Percentiles rank a stretch among this genome's conserved stretches.
phyloP scores from a whole-genome alignment of 306 rosid genomes.

The Echinosophora koreensis region DNA sequence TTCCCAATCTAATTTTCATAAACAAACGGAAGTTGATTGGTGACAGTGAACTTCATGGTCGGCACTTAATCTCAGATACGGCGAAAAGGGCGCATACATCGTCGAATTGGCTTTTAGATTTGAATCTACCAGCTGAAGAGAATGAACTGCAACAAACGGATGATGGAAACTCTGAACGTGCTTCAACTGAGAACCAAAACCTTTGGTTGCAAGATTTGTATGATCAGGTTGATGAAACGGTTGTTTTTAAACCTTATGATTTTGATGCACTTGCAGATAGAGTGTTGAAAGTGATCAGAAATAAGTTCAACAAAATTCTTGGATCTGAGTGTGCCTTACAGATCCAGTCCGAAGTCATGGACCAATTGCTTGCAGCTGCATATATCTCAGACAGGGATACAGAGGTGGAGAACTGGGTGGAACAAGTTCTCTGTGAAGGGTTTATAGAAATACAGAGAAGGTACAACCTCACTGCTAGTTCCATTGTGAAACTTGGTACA shows the following conservation, averaged over 20 bases:
- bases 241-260: constrained; percentile 75
- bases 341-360: constrained; percentile 68
- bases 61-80: constrained; percentile 55
- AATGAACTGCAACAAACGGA: constrained; percentile 50
- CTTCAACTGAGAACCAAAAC: constrained; percentile 55
- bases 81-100: constrained; percentile 72
- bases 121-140: constrained; percentile 91
- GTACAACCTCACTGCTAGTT: constrained; percentile 55
- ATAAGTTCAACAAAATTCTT: constrained; percentile 60
- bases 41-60: constrained; percentile 55
- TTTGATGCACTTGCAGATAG: constrained; percentile 72
- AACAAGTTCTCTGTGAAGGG: constrained; percentile 68
- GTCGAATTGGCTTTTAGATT: constrained; percentile 69
- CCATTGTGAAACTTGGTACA: constrained; percentile 64
- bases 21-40: constrained; percentile 77
- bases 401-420: constrained; percentile 83
- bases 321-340: constrained; percentile 59
- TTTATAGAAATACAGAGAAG: constrained; percentile 65
- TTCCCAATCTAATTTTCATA: constrained; percentile 55
- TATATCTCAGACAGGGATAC: constrained; percentile 59
- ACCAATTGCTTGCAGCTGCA: constrained; percentile 76
- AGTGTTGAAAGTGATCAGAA: constrained; percentile 56
- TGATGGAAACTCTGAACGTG: constrained; percentile 53
- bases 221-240: constrained; percentile 65
- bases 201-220: constrained; percentile 76